phyloP scores from a whole-genome alignment of 2,329 filamentous ascomycete genomes.

The Cladosporium velox region DNA sequence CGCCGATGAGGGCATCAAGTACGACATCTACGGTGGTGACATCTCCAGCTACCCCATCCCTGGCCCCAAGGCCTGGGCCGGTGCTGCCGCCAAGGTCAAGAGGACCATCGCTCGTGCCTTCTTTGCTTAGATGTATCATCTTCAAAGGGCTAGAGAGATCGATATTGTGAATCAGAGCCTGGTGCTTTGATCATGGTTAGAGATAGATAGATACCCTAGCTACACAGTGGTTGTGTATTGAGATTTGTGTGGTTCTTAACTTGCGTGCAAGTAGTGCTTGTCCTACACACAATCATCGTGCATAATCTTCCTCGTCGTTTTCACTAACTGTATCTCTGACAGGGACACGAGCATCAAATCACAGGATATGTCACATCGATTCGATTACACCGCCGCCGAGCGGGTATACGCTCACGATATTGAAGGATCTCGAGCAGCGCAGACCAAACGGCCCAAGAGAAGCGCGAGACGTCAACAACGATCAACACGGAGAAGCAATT shows the following conservation, averaged over 20 bases:
- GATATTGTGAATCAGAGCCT: neutral
- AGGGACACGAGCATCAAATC: too few relatives aligned
- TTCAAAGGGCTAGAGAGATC: neutral
- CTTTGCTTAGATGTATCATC: conserved; percentile 13
- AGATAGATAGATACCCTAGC: neutral
- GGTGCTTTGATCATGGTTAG: conserved; percentile 2
- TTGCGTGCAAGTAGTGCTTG: neutral
- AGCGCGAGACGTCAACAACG: too few relatives aligned
- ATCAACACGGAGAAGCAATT: too few relatives aligned
- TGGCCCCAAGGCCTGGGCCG: conserved; percentile 43
- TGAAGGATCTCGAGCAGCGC: too few relatives aligned
- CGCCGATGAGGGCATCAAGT: conserved; percentile 56
- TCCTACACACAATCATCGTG: neutral
- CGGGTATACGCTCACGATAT: too few relatives aligned
- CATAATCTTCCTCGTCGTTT: too few relatives aligned
- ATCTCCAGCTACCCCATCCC: conserved; percentile 51
- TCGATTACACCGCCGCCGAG: too few relatives aligned
- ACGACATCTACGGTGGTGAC: conserved; percentile 57
- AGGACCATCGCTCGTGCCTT: conserved; percentile 17
- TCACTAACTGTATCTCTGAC: too few relatives aligned
- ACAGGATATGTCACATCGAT: too few relatives aligned
- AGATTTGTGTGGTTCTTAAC: neutral
- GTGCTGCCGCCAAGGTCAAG: conserved; percentile 16
- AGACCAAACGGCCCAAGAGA: too few relatives aligned
- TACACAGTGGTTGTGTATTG: conserved; percentile 3